Evolutionary conservation across 2,329 filamentous ascomycete genomes (phyloP), one percentile per base, ranked within the genome.

Genomic region (Claviceps sp.): DNA sequence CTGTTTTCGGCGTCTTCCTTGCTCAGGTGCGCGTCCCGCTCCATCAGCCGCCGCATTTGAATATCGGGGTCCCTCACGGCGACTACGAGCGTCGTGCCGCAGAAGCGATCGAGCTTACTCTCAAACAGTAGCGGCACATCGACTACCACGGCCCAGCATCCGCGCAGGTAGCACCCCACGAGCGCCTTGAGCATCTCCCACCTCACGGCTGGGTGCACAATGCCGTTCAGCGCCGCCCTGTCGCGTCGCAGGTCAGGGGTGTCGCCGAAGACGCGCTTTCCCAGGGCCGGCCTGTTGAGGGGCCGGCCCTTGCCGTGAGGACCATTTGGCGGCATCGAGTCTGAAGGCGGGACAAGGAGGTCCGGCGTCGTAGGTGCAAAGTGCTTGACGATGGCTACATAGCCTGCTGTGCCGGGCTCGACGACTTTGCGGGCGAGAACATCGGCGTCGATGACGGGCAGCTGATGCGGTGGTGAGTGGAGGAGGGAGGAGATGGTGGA

Each of bases 51-150:
- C 62, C 77, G 70, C 78, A 96, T 91, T 74, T 98, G 93, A 47
- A 90, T 77, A 55, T 76, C 78, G 0, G 87, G 84, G 59, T 95
- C 87, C 11, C 71, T 74, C 20, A 97, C 89, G 0, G 85, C 89
- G 2, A 97, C 91, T 0, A 98, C 89, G 54, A 95, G 70, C 16
- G 95, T 85, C 0, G 82, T 83, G 4, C 89, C 89, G 63, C 90
- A 96, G 58, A 95, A 79, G 42, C 81, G 73, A 67, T 98, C 93
- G 68, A 95, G 82, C 2, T 82, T 81, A 59, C 82, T 85, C 73
- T 98, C 93, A 61, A 96, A 96, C 43, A 98, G 75, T 51, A 98
- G 72, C 49, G 93, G 93, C 8, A 98, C 84, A 64, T 98, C 93
- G 16, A 97, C 75, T 38, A 98, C 85, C 4, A 95, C 89, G 0